Percentiles rank a stretch among this genome's conserved stretches.
Evolutionary conservation across 768 basidiomycete species (phyloP).

Genomic region (Naganishia randhawae): DNA sequence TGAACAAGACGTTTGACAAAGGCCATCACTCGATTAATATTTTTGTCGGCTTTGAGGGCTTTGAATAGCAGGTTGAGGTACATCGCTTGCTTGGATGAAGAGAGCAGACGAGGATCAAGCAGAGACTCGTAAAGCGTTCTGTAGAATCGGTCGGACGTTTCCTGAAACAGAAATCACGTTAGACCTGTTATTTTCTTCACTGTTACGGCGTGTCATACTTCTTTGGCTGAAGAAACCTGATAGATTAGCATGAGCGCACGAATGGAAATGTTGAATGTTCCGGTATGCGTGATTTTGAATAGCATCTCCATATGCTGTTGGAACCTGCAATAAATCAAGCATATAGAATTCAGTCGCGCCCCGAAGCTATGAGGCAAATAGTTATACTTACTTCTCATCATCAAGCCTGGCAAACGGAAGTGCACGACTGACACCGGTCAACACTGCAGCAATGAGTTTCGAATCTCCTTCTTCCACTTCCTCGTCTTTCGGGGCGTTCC

Average conservation of each 20-base stretch:
- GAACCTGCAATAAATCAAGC: slow-evolving; percentile 56
- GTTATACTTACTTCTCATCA: slow-evolving; percentile 60
- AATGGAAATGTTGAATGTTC: slow-evolving; percentile 93
- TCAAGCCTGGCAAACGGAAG: slow-evolving; percentile 85
- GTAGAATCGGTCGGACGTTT: slow-evolving; percentile 55
- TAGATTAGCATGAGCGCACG: slow-evolving; percentile 86
- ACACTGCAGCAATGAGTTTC: slow-evolving; percentile 77
- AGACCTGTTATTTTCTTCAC: slow-evolving; percentile 57
- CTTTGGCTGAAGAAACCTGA: slow-evolving; percentile 64
- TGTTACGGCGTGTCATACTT: slow-evolving; percentile 56
- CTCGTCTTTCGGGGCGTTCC: slow-evolving; percentile 49
- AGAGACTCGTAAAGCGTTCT: slow-evolving; percentile 86
- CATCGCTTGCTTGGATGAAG: slow-evolving; percentile 90
- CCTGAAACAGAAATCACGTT: slow-evolving; percentile 27
- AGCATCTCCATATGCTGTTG: slow-evolving; percentile 84
- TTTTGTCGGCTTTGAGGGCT: slow-evolving; percentile 68
- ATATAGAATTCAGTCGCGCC: background rate
- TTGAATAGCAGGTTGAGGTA: slow-evolving; percentile 93
- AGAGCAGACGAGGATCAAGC: slow-evolving; percentile 71
- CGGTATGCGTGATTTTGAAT: slow-evolving; percentile 89
- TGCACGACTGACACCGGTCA: slow-evolving; percentile 92
- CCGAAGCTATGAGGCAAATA: background rate
- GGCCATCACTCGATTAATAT: slow-evolving; percentile 65
- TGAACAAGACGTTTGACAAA: slow-evolving; percentile 80
- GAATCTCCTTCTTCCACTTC: slow-evolving; percentile 74